Conservation (phyloP, 108 stramenopile species). For the Fragilaria radians region DNA sequence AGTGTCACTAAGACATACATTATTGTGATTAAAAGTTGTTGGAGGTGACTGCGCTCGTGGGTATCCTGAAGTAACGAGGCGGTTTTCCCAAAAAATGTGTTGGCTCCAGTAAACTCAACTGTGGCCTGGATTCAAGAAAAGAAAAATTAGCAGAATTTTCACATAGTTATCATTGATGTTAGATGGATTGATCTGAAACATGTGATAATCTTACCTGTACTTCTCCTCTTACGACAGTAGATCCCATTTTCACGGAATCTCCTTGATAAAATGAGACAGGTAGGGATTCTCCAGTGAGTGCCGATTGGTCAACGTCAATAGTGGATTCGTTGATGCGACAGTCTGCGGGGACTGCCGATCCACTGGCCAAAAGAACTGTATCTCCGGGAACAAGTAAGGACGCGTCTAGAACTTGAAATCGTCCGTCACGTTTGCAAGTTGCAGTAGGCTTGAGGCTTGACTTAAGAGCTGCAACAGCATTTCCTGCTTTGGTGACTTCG, state of each 20-base stretch:
- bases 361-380: conserved; percentile 32
- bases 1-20: conserved; percentile 49
- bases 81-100: conserved; percentile 79
- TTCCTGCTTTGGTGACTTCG: conserved; percentile 62
- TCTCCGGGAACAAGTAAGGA: conserved; percentile 51
- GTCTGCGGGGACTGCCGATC: conserved; percentile 60
- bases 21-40: conserved; percentile 55
- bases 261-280: conserved; percentile 70
- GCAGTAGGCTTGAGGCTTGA: conserved; percentile 52
- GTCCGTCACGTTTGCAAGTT: conserved; percentile 54
- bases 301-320: conserved; percentile 72
- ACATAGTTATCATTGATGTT: neutral
- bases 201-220: conserved; percentile 14
- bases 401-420: conserved; percentile 33
- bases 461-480: conserved; percentile 72
- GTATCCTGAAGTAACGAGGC: conserved; percentile 42
- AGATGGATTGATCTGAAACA: no score
- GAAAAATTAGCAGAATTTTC: no score
- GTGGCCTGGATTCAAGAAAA: conserved; percentile 15
- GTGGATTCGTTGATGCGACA: conserved; percentile 34
- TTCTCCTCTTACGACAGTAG: conserved; percentile 67
- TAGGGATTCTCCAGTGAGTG: conserved; percentile 78
- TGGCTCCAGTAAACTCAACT: conserved; percentile 53
- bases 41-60: conserved; percentile 45
- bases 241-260: conserved; percentile 55